Evolutionary conservation across 805 yeast genomes (phyloP).

Genomic region (Zygosaccharomyces bisporus): DNA sequence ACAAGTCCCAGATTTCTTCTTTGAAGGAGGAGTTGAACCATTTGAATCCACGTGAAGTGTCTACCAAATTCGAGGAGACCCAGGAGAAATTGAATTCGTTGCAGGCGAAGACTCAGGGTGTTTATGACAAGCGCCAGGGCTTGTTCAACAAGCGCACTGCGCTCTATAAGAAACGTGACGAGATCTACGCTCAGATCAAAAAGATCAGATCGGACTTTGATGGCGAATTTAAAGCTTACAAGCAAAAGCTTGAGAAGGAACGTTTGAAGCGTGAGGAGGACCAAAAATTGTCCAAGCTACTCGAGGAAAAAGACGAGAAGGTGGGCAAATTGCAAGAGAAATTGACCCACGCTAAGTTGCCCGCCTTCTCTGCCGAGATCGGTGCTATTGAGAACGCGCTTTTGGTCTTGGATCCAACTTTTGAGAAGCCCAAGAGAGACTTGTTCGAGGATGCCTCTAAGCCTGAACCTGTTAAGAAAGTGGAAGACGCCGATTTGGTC

Average conservation of each 20-base stretch:
- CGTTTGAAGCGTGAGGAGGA: slow-evolving; percentile 62
- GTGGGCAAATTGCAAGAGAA: slow-evolving; percentile 63
- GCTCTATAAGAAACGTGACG: slow-evolving; percentile 64
- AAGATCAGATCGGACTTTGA: slow-evolving; percentile 70
- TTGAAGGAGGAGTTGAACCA: slow-evolving; percentile 64
- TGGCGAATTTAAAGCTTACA: slow-evolving; percentile 68
- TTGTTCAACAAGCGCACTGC: slow-evolving; percentile 64
- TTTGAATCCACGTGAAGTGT: slow-evolving; percentile 58
- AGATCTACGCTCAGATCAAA: slow-evolving; percentile 60
- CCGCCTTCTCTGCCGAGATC: slow-evolving; percentile 83
- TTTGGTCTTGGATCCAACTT: slow-evolving; percentile 71
- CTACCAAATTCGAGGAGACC: slow-evolving; percentile 61
- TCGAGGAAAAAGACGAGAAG: slow-evolving; percentile 49
- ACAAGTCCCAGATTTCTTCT: slow-evolving; percentile 68
- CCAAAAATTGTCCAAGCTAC: slow-evolving; percentile 45
- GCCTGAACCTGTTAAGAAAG: slow-evolving; percentile 52
- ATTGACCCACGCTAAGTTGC: slow-evolving; percentile 67
- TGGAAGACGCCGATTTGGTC: slow-evolving; percentile 60
- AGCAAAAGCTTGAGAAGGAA: slow-evolving; percentile 64
- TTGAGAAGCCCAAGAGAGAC: slow-evolving; percentile 51
- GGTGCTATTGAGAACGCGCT: slow-evolving; percentile 69
- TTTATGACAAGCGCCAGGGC: slow-evolving; percentile 61
- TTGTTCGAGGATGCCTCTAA: slow-evolving; percentile 30
- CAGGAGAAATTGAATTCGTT: slow-evolving; percentile 69
- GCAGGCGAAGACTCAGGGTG: slow-evolving; percentile 53